Percentiles rank a stretch among this genome's conserved stretches.
phyloP scores from a whole-genome alignment of 345 rosid genomes.

The Clarkia xantiana region DNA sequence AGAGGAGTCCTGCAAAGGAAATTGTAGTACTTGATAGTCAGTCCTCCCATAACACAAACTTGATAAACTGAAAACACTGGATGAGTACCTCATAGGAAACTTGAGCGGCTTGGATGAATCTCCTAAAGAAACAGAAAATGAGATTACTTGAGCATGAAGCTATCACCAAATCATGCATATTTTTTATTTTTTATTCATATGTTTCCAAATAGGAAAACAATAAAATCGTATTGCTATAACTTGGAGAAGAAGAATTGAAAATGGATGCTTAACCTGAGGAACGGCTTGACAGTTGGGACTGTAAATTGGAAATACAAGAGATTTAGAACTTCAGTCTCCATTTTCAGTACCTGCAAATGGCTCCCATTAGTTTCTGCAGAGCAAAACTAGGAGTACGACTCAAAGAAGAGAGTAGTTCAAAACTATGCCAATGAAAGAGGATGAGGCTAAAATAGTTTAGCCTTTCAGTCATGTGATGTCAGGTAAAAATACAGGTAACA shows the following conservation, averaged over 20 bases:
- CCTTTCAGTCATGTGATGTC: too few species aligned
- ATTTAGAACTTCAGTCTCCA: conserved; percentile 68
- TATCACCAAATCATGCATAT: neutral
- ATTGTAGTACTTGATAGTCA: neutral
- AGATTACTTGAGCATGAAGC: neutral
- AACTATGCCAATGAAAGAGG: too few species aligned
- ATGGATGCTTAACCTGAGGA: conserved; percentile 52
- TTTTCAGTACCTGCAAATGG: conserved; percentile 60
- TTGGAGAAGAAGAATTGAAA: conserved; percentile 4
- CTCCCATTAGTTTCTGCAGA: conserved; percentile 13
- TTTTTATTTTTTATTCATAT: too few species aligned
- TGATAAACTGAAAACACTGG: neutral
- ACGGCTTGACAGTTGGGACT: conserved; percentile 71
- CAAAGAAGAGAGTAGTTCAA: too few species aligned
- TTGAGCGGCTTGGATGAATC: conserved; percentile 80
- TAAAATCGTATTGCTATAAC: too few species aligned
- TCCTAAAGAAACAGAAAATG: conserved; percentile 32
- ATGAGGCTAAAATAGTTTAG: too few species aligned
- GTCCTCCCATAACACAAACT: too few species aligned
- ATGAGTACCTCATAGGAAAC: conserved; percentile 44
- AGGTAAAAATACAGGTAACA: too few species aligned
- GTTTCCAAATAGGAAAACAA: too few species aligned
- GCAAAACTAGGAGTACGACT: too few species aligned
- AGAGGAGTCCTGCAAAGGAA: conserved; percentile 34
- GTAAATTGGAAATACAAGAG: conserved; percentile 55